These are phyloP conservation scores for Achlya hypogyna DNA, from an alignment of 352 stramenopile genomes.

Conservation along the genomic window DNA sequence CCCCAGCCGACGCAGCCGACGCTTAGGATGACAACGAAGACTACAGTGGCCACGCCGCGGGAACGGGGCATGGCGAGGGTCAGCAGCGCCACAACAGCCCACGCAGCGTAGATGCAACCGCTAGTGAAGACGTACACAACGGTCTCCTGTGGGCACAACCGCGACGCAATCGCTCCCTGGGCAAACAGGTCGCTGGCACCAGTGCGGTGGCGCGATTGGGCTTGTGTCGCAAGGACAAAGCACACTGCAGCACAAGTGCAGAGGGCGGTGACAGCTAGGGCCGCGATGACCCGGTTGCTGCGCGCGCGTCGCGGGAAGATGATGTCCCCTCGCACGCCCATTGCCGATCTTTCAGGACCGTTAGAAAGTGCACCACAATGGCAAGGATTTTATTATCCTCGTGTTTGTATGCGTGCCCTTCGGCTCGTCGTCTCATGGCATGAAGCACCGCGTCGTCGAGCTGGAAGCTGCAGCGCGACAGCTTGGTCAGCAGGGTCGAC, in stretches of 20 bases:
- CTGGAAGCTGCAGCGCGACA: no score
- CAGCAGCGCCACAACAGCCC: neutral
- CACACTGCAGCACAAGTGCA: neutral
- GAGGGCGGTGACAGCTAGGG: neutral
- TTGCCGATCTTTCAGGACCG: neutral
- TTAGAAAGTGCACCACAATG: no score
- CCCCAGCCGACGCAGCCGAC: neutral
- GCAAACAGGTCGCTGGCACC: neutral
- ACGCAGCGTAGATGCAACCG: neutral
- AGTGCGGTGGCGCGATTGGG: neutral
- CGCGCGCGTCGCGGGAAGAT: neutral
- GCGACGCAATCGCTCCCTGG: neutral
- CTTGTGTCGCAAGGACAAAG: neutral
- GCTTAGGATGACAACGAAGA: neutral
- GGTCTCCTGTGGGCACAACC: neutral
- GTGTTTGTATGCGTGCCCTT: no score
- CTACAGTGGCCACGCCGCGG: neutral
- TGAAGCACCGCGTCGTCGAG: no score
- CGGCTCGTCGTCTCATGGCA: no score
- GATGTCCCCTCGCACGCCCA: neutral
- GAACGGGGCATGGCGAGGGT: neutral
- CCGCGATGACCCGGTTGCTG: neutral
- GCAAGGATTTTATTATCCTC: no score
- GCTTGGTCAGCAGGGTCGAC: no score
- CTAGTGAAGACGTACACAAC: neutral